phyloP scores from a whole-genome alignment of 495 filamentous ascomycete species.

The Aspergillus panamensis region DNA sequence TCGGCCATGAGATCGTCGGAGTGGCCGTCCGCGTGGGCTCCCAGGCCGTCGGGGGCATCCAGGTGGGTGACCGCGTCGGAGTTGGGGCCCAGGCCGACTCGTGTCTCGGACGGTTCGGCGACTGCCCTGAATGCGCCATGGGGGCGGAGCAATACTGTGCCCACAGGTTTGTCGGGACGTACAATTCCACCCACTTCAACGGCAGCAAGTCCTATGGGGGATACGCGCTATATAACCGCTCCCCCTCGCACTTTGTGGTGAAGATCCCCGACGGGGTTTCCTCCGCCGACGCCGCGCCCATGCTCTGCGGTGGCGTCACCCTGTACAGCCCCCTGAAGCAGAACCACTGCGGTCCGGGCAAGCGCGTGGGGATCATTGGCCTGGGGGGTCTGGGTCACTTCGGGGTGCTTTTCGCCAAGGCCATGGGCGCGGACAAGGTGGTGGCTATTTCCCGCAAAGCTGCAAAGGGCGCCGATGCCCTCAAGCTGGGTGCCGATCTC shows the following conservation, averaged over 20 bases:
- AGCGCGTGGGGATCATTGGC: constrained; percentile 78
- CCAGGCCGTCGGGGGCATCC: constrained; percentile 59
- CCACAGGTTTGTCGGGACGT: constrained; percentile 49
- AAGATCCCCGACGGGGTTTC: constrained; percentile 69
- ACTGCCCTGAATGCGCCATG: constrained; percentile 66
- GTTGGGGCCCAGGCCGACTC: constrained; percentile 78
- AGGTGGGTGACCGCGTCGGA: constrained; percentile 80
- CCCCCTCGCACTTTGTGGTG: constrained; percentile 69
- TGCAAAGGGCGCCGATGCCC: constrained; percentile 65
- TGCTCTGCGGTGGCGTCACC: constrained; percentile 83
- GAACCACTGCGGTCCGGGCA: constrained; percentile 74
- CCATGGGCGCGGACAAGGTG: constrained; percentile 71
- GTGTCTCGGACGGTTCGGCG: constrained; percentile 55
- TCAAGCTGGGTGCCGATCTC: constrained; percentile 57
- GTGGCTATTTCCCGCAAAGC: constrained; percentile 71
- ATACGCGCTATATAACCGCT: constrained; percentile 72
- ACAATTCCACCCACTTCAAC: constrained; percentile 43
- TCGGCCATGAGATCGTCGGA: constrained; percentile 85
- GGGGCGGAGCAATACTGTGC: constrained; percentile 67
- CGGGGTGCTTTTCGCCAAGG: constrained; percentile 58
- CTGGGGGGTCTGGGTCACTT: constrained; percentile 82
- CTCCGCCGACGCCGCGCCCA: constrained; percentile 64
- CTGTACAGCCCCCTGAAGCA: constrained; percentile 71
- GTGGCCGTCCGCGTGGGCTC: constrained; percentile 69
- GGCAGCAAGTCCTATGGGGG: constrained; percentile 60